A percentile compares a stretch with the other conserved stretches of the same genome.
These are phyloP conservation scores for Phaeophleospora eucalypticola DNA, from an alignment of 2,329 filamentous ascomycete species.

Conservation along the genomic window DNA sequence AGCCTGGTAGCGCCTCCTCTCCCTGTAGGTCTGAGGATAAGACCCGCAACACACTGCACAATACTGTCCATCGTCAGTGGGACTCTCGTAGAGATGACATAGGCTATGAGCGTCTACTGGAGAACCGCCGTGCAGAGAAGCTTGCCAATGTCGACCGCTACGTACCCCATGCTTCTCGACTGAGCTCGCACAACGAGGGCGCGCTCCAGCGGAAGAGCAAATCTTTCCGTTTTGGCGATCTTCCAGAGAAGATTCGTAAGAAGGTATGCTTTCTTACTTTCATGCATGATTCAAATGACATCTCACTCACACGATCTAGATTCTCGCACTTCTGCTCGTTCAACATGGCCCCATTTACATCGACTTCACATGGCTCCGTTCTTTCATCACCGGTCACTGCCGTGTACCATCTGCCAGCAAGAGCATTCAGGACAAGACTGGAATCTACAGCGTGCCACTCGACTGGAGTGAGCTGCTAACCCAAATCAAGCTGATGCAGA, in stretches of 20 bases:
- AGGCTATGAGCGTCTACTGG: slow-evolving; percentile 13
- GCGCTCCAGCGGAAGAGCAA: too few species aligned
- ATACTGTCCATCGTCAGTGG: slow-evolving; percentile 16
- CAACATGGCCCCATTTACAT: slow-evolving; percentile 12
- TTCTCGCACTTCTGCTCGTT: slow-evolving; percentile 15
- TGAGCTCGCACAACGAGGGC: neutral
- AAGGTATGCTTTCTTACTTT: neutral
- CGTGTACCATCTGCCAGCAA: slow-evolving; percentile 12
- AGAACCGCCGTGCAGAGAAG: slow-evolving; percentile 14
- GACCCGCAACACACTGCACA: slow-evolving; percentile 2
- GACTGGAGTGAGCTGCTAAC: slow-evolving; percentile 9
- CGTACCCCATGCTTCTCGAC: slow-evolving; percentile 4
- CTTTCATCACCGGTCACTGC: slow-evolving; percentile 18
- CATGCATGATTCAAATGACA: neutral
- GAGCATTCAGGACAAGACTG: slow-evolving; percentile 1
- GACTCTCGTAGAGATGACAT: slow-evolving; percentile 11
- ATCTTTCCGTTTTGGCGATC: slow-evolving; percentile 12
- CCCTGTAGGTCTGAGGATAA: neutral
- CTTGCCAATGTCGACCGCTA: slow-evolving; percentile 17
- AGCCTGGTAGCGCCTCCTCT: neutral
- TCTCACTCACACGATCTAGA: neutral
- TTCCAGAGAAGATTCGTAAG: slow-evolving; percentile 14
- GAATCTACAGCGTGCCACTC: slow-evolving; percentile 10
- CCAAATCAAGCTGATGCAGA: slow-evolving; percentile 14
- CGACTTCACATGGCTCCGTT: slow-evolving; percentile 22